Evolutionary conservation across 2,329 filamentous ascomycete genomes (phyloP), one percentile per base, ranked within the genome.

Genomic region (Scortechinia acanthostroma): DNA sequence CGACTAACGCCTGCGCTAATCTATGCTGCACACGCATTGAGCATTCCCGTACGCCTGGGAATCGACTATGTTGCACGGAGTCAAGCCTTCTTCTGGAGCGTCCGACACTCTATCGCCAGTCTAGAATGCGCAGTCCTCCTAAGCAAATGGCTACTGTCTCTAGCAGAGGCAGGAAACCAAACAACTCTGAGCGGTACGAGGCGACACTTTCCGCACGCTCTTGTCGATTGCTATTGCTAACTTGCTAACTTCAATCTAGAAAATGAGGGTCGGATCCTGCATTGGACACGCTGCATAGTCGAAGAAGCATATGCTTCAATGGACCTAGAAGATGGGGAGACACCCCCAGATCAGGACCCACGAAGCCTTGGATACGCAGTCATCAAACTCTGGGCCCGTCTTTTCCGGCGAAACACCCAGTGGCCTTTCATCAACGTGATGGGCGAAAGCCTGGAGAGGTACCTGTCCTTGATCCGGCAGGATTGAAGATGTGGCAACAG

Each of bases 61-160:
- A 69, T 79, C 15, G 71, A 75, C 44, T 66, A 70, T 14, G 74
- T 78, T 1, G 73, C 73, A 0, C 61, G 70, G 15, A 78, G 71
- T 15, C 73, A 77, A 43, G 71, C 73, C 0, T 73, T 76, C 40
- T 71, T 76, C 42, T 78, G 74, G 74, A 75, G 71, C 3, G 73
- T 76, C 2, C 64, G 76, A n/a, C 74, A 78, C 44, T 73, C 73
- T 0, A 60, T 78, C 0, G 74, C 71, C 3, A 71, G 70, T 1
- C 60, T 79, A 0, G 75, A 79, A 50, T 77, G 73, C 17, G 73
- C 72, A 0, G 66, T 78, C 0, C 56, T 79, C 2, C 55, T 78
- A 0, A 71, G 70, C 14, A 77, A 77, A 48, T 73, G 70, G 69
- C 57, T 71, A 40, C 47, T 56, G 30, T 52, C 56, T 48, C 43